Percentiles rank a stretch among this genome's conserved stretches.
These are phyloP conservation scores for Dipodascus albidus DNA, from an alignment of 805 yeast genomes.

Conservation along the genomic window DNA sequence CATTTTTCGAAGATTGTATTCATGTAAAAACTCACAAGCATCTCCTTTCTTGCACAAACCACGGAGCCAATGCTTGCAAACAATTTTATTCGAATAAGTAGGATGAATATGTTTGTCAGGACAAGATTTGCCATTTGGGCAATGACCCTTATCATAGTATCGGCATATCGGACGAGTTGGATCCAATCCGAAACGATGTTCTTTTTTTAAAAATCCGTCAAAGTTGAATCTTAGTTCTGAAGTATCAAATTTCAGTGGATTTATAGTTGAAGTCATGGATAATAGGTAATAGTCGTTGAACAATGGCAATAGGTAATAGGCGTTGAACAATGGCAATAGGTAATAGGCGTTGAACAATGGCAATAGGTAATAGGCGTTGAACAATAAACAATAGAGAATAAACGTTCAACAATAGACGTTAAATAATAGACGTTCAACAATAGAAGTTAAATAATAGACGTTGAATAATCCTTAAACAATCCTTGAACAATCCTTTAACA, in stretches of 20 bases:
- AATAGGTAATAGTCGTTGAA: neutral
- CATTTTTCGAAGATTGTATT: slow-evolving; percentile 86
- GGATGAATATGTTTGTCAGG: slow-evolving; percentile 75
- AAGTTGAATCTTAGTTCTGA: slow-evolving; percentile 44
- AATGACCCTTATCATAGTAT: slow-evolving; percentile 52
- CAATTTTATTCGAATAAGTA: slow-evolving; percentile 62
- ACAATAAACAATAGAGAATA: too few species aligned
- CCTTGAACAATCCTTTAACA: too few species aligned
- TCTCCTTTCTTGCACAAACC: slow-evolving; percentile 96
- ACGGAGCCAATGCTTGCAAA: slow-evolving; percentile 96
- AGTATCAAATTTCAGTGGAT: slow-evolving; percentile 18
- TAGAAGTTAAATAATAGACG: too few species aligned
- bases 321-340: too few species aligned
- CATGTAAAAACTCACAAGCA: slow-evolving; percentile 92
- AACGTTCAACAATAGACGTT: too few species aligned
- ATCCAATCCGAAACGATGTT: slow-evolving; percentile 70
- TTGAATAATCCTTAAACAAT: too few species aligned
- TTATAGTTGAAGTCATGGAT: neutral
- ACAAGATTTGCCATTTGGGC: slow-evolving; percentile 81
- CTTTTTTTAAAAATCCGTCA: slow-evolving; percentile 72
- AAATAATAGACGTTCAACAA: too few species aligned
- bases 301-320: neutral
- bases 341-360: too few species aligned
- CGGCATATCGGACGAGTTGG: slow-evolving; percentile 87
- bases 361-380: too few species aligned